Percentiles rank a stretch among this genome's conserved stretches.
phyloP scores from a whole-genome alignment of 177 flowering plant genomes.

The Vitis hybrid region DNA sequence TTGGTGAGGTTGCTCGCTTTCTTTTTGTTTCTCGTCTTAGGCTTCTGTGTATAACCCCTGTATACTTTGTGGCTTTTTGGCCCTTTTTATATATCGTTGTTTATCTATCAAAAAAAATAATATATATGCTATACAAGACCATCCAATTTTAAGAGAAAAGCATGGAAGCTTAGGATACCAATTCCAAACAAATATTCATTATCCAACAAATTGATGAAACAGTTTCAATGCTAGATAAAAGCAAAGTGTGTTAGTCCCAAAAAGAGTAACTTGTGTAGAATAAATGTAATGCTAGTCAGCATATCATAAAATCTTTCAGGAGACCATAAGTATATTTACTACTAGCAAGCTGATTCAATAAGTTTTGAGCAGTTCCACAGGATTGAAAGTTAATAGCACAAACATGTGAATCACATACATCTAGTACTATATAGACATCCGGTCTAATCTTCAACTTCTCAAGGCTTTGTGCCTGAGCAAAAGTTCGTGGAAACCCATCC shows the following conservation, averaged over 20 bases:
- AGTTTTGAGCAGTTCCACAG: not conserved
- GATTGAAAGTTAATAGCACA: not conserved
- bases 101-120: too few relatives aligned
- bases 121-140: too few relatives aligned
- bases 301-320: too few relatives aligned
- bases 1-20: too few relatives aligned
- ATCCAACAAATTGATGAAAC: not conserved
- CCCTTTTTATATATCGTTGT: too few relatives aligned
- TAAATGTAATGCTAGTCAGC: constrained; percentile 1
- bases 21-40: too few relatives aligned
- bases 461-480: constrained; percentile 76
- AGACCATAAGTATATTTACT: too few relatives aligned
- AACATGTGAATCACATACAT: constrained; percentile 44
- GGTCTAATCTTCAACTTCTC: constrained; percentile 70
- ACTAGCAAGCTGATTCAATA: not conserved
- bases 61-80: too few relatives aligned
- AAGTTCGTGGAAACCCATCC: constrained; percentile 90
- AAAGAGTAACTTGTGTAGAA: not conserved
- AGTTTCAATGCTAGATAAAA: not conserved
- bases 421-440: constrained; percentile 65
- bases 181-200: not conserved
- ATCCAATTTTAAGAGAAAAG: too few relatives aligned
- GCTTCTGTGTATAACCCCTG: too few relatives aligned
- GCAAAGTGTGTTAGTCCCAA: not conserved
- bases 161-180: too few relatives aligned